Conservation (phyloP, 352 stramenopile genomes). For the Pythium phragmitis region DNA sequence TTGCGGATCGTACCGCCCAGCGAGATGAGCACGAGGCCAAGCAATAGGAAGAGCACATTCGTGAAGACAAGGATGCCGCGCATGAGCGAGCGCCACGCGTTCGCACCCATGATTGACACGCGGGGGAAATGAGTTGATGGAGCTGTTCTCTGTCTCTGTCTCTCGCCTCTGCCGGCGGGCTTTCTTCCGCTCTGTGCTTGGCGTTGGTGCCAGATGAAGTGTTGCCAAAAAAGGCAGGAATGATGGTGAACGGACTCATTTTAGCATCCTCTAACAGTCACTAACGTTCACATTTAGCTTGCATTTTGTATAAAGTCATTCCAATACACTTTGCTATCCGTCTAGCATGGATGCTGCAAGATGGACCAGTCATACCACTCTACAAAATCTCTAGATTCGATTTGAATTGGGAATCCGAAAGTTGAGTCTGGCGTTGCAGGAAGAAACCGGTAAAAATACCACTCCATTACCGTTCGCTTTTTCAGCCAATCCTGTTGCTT, state of each 20-base stretch:
- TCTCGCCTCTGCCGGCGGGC: slow-evolving; percentile 7
- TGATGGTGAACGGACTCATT: slow-evolving; percentile 9
- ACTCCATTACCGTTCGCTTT: background rate
- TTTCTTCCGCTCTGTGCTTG: slow-evolving; percentile 10
- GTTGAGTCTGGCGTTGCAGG: background rate
- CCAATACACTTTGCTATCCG: background rate
- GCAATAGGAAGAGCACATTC: slow-evolving; percentile 85
- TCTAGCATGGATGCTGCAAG: background rate
- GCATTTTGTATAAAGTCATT: slow-evolving; percentile 16
- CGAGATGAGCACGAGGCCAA: slow-evolving; percentile 78
- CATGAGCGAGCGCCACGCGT: slow-evolving; percentile 65
- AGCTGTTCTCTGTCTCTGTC: background rate
- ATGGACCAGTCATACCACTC: background rate
- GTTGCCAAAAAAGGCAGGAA: slow-evolving; percentile 15
- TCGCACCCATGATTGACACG: slow-evolving; percentile 30
- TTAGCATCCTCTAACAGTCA: slow-evolving; percentile 21
- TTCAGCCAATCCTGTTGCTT: slow-evolving; percentile 11
- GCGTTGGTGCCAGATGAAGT: slow-evolving; percentile 21
- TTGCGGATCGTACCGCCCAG: slow-evolving; percentile 53
- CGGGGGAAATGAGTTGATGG: background rate
- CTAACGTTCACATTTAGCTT: background rate
- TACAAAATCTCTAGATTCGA: background rate
- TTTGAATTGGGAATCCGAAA: no score
- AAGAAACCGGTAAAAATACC: background rate
- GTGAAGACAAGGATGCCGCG: slow-evolving; percentile 84